These are phyloP conservation scores for Penicillium sp. DNA, from an alignment of 2,329 filamentous ascomycete genomes.

Conservation along the genomic window DNA sequence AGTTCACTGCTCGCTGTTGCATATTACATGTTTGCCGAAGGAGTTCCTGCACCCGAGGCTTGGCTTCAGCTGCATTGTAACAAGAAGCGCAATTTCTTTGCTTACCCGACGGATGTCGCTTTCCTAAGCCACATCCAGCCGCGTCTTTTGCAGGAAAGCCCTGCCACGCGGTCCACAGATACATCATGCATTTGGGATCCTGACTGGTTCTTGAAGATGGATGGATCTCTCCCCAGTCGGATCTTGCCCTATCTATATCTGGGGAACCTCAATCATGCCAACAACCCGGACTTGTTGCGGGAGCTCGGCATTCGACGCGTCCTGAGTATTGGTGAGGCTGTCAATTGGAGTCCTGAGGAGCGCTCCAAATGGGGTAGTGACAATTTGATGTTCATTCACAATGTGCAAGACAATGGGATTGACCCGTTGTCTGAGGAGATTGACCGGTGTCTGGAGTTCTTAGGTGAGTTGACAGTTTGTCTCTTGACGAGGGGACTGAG, in stretches of 20 bases:
- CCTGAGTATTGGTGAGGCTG: conserved; percentile 86
- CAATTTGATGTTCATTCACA: conserved; percentile 77
- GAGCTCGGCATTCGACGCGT: conserved; percentile 83
- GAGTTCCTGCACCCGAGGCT: conserved; percentile 74
- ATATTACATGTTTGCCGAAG: conserved; percentile 91
- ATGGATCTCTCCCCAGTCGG: conserved; percentile 87
- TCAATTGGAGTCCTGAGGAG: conserved; percentile 75
- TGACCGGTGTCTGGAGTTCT: conserved; percentile 81
- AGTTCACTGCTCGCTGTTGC: conserved; percentile 87
- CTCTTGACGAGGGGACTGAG: too few relatives aligned
- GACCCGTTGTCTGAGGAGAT: conserved; percentile 88
- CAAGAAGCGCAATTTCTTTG: conserved; percentile 89
- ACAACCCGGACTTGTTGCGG: conserved; percentile 80
- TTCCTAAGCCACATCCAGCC: conserved; percentile 75
- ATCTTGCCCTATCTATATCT: conserved; percentile 94
- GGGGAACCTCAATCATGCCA: conserved; percentile 91
- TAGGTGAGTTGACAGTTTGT: conserved; percentile 65
- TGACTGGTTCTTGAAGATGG: conserved; percentile 77
- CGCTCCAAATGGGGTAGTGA: conserved; percentile 72
- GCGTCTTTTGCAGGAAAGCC: conserved; percentile 64
- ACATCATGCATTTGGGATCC: conserved; percentile 64
- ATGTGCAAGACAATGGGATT: conserved; percentile 95
- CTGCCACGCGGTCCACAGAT: conserved; percentile 28
- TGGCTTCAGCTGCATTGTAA: conserved; percentile 83
- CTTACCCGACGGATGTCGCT: conserved; percentile 86